Evolutionary conservation across 306 rosid species (phyloP).

Genomic region (Medicago arabica): DNA sequence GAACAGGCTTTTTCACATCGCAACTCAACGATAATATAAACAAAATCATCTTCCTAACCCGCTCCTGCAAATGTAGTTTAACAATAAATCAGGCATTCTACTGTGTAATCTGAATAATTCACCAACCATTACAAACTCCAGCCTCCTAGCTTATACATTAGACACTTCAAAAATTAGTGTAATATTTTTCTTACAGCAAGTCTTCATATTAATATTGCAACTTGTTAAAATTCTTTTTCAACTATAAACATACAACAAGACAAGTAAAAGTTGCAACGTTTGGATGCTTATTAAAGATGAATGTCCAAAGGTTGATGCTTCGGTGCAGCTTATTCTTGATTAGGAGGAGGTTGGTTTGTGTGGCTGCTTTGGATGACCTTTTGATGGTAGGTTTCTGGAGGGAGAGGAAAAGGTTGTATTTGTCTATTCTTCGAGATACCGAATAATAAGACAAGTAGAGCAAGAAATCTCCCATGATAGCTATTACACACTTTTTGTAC

Average conservation of each 20-base stretch:
- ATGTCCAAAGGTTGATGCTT: conserved; percentile 7
- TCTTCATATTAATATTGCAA: conserved; percentile 17
- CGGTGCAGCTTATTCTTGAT: neutral
- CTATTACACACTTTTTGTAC: neutral
- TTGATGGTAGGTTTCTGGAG: conserved; percentile 4
- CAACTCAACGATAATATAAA: conserved; percentile 46
- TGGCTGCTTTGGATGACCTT: conserved; percentile 3
- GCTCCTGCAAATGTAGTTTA: conserved; percentile 49
- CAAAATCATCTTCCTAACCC: conserved; percentile 52
- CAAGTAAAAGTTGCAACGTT: conserved; percentile 8
- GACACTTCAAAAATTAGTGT: conserved; percentile 1
- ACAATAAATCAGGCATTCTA: conserved; percentile 32
- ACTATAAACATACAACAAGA: conserved; percentile 16
- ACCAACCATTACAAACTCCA: conserved; percentile 4
- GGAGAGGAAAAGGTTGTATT: neutral
- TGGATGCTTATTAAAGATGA: conserved; percentile 29
- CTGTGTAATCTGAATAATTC: neutral
- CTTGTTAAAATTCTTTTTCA: neutral
- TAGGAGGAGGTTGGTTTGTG: conserved; percentile 30
- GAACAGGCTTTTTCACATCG: conserved; percentile 47
- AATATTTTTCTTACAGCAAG: conserved; percentile 5
- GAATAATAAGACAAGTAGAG: neutral
- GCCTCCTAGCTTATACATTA: conserved; percentile 1
- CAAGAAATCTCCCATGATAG: neutral
- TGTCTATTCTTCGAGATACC: neutral